A percentile compares a stretch with the other conserved stretches of the same genome.
Evolutionary conservation across 2,329 filamentous ascomycete species (phyloP).

Genomic region (Arthrinium phaeospermum): DNA sequence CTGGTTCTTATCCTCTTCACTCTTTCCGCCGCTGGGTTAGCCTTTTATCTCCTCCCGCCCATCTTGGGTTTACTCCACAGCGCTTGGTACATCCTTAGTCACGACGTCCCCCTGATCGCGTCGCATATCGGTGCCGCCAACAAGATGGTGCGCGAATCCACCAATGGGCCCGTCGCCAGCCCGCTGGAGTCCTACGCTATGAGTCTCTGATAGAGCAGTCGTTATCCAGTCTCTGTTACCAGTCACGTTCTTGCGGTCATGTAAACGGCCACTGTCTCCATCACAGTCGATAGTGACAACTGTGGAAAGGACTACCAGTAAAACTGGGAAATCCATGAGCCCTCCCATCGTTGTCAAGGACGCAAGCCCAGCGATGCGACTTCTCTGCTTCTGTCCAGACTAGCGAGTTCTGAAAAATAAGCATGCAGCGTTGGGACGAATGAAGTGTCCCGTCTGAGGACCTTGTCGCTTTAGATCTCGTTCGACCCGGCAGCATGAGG

Average conservation of each 20-base stretch:
- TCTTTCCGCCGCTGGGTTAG: conserved; percentile 70
- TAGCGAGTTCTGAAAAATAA: background rate
- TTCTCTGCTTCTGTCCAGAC: background rate
- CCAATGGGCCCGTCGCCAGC: background rate
- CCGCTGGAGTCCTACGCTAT: background rate
- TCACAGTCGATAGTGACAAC: too few relatives aligned
- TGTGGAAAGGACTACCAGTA: background rate
- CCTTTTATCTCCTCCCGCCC: conserved; percentile 62
- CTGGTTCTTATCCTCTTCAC: conserved; percentile 73
- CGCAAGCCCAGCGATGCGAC: background rate
- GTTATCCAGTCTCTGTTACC: background rate
- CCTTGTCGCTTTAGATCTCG: background rate
- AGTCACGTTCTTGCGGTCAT: background rate
- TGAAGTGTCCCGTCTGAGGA: background rate
- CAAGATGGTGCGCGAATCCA: background rate
- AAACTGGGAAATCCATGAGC: too few relatives aligned
- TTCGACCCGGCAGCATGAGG: background rate
- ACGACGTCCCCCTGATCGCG: background rate
- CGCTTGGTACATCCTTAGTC: background rate
- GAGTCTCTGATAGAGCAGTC: background rate
- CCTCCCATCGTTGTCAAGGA: background rate
- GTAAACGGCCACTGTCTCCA: background rate
- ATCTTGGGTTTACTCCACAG: background rate
- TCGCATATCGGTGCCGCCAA: background rate
- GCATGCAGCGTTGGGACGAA: background rate